Base-by-base conservation (phyloP, 257 asterid species). In the Coffea canephora region DNA sequence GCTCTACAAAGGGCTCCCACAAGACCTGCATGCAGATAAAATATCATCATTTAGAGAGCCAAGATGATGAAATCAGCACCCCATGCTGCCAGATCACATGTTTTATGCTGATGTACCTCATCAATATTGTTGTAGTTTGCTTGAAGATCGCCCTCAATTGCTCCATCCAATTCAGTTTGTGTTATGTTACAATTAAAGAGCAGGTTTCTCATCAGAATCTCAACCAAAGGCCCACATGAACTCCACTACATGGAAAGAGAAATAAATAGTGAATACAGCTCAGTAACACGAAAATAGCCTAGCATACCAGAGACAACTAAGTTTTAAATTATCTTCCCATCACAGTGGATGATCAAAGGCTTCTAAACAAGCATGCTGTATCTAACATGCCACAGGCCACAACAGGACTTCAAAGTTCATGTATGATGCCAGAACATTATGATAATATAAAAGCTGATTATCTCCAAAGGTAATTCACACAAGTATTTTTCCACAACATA, bases 1-100 rank as follows among this genome's bases (percentile, higher is more conserved):
- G 97, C 87, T 95, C 99, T 74, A 95, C 80, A 72, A 93, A 88
- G 81, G 99, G 97, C 87, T 95, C 98, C 98, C 98, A 95, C 87
- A 86, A 89, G 67, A 90, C 97, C 99, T 95, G 81, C 74, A 79
- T 57, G 45, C 85, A 74, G 71, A 81, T 73, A 69, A 16, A 68
- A 50, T 43, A 27, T 71, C 79, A 64, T 18, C 48, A 79, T 69
- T 69, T n/a, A 52, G 65, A 66, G 62, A 81, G 48, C 25, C 74
- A 21, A 79, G 73, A 39, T 75, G 55, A 67, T 66, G 11, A 21
- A 76, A 48, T 27, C 67, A 83, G 50, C 18, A 31, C 82, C 75
- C 54, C 46, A 23, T 6, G 23, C 25, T 1, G 81, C 34, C 43
- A 39, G 43, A 77, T 69, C 62, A 55, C 77, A 12, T 39, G 65